Evolutionary conservation across 2,329 filamentous ascomycete genomes (phyloP).

Genomic region (Rhynchosporium graminicola): DNA sequence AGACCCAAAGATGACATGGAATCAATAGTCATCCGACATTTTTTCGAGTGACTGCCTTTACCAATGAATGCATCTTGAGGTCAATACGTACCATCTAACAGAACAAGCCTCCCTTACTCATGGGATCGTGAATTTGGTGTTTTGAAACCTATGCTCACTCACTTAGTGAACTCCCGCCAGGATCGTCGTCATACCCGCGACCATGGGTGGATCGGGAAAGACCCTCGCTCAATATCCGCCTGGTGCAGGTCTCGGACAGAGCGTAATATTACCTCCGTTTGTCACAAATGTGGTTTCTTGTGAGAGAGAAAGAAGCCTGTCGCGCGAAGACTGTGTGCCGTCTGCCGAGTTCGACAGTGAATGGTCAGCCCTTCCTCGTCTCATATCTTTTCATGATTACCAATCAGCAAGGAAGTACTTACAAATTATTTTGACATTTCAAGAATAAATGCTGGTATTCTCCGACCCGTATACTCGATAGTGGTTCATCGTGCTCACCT

Average conservation of each 20-base stretch:
- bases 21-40: background rate
- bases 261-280: background rate
- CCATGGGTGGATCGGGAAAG: background rate
- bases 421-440: slow-evolving; percentile 3
- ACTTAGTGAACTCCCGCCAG: slow-evolving; percentile 1
- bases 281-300: background rate
- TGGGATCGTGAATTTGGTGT: background rate
- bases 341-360: slow-evolving; percentile 13
- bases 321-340: slow-evolving; percentile 6
- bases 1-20: background rate
- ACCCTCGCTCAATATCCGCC: slow-evolving; percentile 9
- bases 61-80: background rate
- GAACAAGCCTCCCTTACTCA: background rate
- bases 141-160: too few relatives aligned
- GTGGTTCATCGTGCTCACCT: slow-evolving; percentile 22
- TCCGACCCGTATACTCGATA: slow-evolving; percentile 21
- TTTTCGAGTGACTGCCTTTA: background rate
- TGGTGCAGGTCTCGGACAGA: background rate
- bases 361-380: background rate
- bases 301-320: background rate
- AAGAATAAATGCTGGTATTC: background rate
- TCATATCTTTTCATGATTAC: slow-evolving; percentile 22
- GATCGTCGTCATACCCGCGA: slow-evolving; percentile 3
- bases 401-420: slow-evolving; percentile 14
- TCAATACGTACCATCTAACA: background rate